phyloP scores from a whole-genome alignment of 495 filamentous ascomycete species.

The Glarea lozoyensis region DNA sequence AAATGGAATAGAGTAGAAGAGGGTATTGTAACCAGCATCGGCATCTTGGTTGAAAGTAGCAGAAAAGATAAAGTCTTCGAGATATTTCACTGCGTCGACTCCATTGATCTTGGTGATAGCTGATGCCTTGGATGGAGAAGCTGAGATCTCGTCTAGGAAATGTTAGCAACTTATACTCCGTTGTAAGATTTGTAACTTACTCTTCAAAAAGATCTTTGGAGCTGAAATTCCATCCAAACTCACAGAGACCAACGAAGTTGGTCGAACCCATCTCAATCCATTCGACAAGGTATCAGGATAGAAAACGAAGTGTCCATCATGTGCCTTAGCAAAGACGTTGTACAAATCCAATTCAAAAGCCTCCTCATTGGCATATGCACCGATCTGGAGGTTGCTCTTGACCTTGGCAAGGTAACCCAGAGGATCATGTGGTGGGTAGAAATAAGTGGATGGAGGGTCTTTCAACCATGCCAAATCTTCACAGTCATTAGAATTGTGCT shows the following conservation, averaged over 20 bases:
- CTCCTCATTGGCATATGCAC: conserved; percentile 35
- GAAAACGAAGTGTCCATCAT: conserved; percentile 36
- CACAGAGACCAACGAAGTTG: conserved; percentile 28
- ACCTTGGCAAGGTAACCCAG: conserved; percentile 29
- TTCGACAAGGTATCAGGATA: conserved; percentile 32
- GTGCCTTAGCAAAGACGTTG: conserved; percentile 28
- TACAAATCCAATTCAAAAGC: conserved; percentile 30
- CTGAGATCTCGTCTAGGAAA: conserved; percentile 14
- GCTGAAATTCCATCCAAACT: conserved; percentile 27
- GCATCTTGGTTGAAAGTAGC: conserved; percentile 26
- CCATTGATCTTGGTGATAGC: conserved; percentile 19
- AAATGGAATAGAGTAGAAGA: conserved; percentile 25
- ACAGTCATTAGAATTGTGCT: neutral
- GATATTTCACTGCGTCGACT: conserved; percentile 18
- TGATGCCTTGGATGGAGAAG: conserved; percentile 14
- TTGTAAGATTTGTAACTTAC: conserved; percentile 19
- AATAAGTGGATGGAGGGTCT: conserved; percentile 33
- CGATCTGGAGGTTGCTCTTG: conserved; percentile 23
- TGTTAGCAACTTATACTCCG: conserved; percentile 11
- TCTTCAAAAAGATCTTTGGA: conserved; percentile 31
- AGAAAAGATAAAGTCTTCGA: conserved; percentile 12
- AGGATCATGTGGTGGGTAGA: conserved; percentile 36
- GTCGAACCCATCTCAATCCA: conserved; percentile 27
- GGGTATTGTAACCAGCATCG: conserved; percentile 39
- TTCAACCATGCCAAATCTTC: conserved; percentile 29